phyloP scores from a whole-genome alignment of 441 rosid species.

The Monsonia emarginata region DNA sequence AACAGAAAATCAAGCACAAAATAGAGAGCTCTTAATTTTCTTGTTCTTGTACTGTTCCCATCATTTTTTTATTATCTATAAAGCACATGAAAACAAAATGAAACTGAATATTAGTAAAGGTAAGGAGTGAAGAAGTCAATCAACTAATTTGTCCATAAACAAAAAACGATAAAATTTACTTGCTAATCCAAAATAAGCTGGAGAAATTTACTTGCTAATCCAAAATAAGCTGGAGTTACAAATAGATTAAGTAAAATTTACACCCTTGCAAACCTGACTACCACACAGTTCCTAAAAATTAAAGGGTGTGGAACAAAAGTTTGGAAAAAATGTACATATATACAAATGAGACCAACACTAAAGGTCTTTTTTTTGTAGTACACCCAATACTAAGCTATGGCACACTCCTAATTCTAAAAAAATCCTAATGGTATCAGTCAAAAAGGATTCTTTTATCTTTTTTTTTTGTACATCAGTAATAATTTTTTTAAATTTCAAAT shows the following conservation, averaged over 20 bases:
- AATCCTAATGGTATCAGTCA: conserved; percentile 7
- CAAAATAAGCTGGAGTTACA: not conserved
- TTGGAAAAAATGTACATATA: not conserved
- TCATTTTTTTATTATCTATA: too few relatives aligned
- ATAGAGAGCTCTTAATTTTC: too few relatives aligned
- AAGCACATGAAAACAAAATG: too few relatives aligned
- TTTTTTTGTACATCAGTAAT: conserved; percentile 19
- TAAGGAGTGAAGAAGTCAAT: too few relatives aligned
- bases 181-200: not conserved
- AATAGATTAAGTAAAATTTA: not conserved
- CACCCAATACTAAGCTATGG: conserved; percentile 8
- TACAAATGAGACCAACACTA: not conserved
- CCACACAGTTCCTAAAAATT: not conserved
- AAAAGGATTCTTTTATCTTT: not conserved
- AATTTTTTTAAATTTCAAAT: not conserved
- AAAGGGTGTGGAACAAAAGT: not conserved
- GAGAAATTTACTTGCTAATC: not conserved
- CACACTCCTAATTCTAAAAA: conserved; percentile 29
- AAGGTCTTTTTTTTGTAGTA: not conserved
- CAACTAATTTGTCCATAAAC: not conserved
- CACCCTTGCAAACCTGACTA: not conserved
- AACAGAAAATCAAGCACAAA: too few relatives aligned
- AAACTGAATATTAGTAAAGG: too few relatives aligned
- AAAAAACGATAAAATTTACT: not conserved
- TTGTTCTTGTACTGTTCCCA: too few relatives aligned